phyloP scores from a whole-genome alignment of 805 yeast genomes.

The Millerozyma acaciae region DNA sequence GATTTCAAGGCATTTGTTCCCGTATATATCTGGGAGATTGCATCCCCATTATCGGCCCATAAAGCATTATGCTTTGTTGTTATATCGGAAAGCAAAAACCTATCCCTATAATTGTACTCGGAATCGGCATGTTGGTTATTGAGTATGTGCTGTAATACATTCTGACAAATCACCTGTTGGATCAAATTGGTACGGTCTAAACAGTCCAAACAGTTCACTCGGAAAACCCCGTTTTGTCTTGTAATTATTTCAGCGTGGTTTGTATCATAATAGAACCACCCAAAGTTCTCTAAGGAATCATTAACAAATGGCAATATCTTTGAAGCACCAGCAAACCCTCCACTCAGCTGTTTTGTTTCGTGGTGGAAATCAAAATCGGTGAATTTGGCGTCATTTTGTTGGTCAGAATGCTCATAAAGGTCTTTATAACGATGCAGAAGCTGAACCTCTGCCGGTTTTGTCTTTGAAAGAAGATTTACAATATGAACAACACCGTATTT shows the following conservation, averaged over 20 bases:
- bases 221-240: slow-evolving; percentile 85
- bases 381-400: slow-evolving; percentile 36
- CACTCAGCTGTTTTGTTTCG: slow-evolving; percentile 72
- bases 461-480: slow-evolving; percentile 74
- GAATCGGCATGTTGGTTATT: slow-evolving; percentile 20
- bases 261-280: slow-evolving; percentile 75
- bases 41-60: slow-evolving; percentile 74
- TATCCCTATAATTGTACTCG: slow-evolving; percentile 18
- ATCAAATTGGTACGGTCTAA: slow-evolving; percentile 90
- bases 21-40: slow-evolving; percentile 59
- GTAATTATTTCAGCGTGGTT: slow-evolving; percentile 50
- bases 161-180: slow-evolving; percentile 75
- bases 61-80: slow-evolving; percentile 74
- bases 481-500: slow-evolving; percentile 87
- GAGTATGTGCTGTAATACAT: slow-evolving; percentile 51
- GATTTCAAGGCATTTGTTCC: slow-evolving; percentile 68
- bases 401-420: slow-evolving; percentile 48
- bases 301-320: slow-evolving; percentile 61
- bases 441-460: slow-evolving; percentile 73
- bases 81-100: slow-evolving; percentile 43
- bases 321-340: slow-evolving; percentile 81
- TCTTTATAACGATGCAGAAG: slow-evolving; percentile 62
- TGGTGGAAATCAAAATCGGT: slow-evolving; percentile 93
- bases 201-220: slow-evolving; percentile 91
- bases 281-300: slow-evolving; percentile 70